Percentiles rank a stretch among this genome's conserved stretches.
Evolutionary conservation across 1,284 basidiomycete genomes (phyloP).

Genomic region (Tranzscheliella williamsii): DNA sequence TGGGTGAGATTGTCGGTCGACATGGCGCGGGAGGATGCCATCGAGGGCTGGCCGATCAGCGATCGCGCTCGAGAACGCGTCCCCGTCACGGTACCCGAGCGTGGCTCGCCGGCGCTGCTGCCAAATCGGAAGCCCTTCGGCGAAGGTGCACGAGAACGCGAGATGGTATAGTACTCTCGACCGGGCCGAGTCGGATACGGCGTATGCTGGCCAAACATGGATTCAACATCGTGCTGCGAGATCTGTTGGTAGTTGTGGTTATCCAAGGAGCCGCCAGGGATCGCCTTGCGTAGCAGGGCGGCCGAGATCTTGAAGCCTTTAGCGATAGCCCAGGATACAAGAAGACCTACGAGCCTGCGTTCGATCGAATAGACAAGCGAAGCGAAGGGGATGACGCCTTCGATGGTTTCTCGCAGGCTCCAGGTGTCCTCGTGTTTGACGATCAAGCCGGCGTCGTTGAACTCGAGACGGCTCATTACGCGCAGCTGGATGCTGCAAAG

Average conservation of each 20-base stretch:
- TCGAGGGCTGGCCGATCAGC: slow-evolving; percentile 30
- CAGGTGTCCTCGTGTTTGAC: slow-evolving; percentile 60
- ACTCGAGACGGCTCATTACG: slow-evolving; percentile 58
- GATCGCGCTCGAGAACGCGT: slow-evolving; percentile 49
- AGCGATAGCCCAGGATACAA: slow-evolving; percentile 50
- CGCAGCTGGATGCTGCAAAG: slow-evolving; percentile 57
- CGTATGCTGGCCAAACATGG: slow-evolving; percentile 10
- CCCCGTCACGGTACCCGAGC: slow-evolving; percentile 29
- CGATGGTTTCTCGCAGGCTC: slow-evolving; percentile 58
- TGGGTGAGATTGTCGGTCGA: slow-evolving; percentile 45
- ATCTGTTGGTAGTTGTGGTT: slow-evolving; percentile 9
- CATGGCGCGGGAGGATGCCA: slow-evolving; percentile 24
- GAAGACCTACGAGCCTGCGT: slow-evolving; percentile 48
- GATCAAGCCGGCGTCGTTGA: slow-evolving; percentile 59
- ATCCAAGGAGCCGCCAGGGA: slow-evolving; percentile 14
- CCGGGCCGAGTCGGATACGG: background rate
- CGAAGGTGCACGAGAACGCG: slow-evolving; percentile 45
- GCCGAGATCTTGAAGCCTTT: slow-evolving; percentile 49
- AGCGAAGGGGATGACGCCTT: slow-evolving; percentile 56
- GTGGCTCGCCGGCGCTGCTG: slow-evolving; percentile 1
- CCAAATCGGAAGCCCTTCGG: slow-evolving; percentile 45
- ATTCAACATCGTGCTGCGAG: slow-evolving; percentile 29
- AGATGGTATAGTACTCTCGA: slow-evolving; percentile 45
- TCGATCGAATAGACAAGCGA: slow-evolving; percentile 53
- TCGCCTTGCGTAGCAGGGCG: slow-evolving; percentile 26